A percentile compares a stretch with the other conserved stretches of the same genome.
Conservation (phyloP, 2,329 filamentous ascomycete species). For the Ascochyta viciae-villosae region DNA sequence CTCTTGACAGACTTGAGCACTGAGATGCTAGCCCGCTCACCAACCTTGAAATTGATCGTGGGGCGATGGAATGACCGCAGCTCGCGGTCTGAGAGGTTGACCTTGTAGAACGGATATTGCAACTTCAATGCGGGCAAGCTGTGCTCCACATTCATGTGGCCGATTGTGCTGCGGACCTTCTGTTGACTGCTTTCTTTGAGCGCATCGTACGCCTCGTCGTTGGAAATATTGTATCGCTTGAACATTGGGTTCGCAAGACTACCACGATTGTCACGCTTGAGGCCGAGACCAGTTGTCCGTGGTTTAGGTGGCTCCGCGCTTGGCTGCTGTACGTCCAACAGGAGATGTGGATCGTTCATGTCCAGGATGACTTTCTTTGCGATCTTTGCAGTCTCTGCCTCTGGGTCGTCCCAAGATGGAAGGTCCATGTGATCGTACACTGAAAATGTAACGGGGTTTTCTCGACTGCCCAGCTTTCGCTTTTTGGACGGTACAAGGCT, state of each 20-base stretch:
- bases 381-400: conserved; percentile 73
- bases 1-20: conserved; percentile 76
- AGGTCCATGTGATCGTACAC: conserved; percentile 47
- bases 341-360: conserved; percentile 83
- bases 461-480: conserved; percentile 60
- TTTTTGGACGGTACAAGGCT: conserved; percentile 65
- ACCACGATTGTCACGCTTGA: conserved; percentile 71
- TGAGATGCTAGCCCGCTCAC: conserved; percentile 74
- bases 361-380: conserved; percentile 84
- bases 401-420: conserved; percentile 81
- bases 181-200: conserved; percentile 97
- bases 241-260: conserved; percentile 76
- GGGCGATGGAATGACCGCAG: conserved; percentile 86
- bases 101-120: conserved; percentile 95
- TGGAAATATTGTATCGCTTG: conserved; percentile 92
- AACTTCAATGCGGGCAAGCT: conserved; percentile 89
- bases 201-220: conserved; percentile 93
- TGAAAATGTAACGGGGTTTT: conserved; percentile 38
- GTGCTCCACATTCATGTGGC: conserved; percentile 92
- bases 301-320: conserved; percentile 68
- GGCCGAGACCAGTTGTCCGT: conserved; percentile 57
- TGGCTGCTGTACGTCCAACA: conserved; percentile 78
- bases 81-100: conserved; percentile 75
- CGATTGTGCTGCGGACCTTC: conserved; percentile 91
- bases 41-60: conserved; percentile 73